phyloP scores from a whole-genome alignment of 768 basidiomycete genomes.

The Lepiota venenata region DNA sequence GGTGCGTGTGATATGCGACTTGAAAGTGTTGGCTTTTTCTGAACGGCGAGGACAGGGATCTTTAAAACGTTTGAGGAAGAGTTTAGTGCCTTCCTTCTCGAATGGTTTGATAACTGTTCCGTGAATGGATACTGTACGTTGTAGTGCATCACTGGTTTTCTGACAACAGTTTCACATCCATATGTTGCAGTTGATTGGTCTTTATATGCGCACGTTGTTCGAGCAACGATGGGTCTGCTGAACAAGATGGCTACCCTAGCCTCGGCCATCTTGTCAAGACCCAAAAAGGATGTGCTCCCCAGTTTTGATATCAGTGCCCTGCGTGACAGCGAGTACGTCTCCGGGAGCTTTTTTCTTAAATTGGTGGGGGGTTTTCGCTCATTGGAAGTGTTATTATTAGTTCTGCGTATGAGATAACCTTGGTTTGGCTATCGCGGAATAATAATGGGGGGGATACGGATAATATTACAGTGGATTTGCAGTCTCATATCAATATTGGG shows the following conservation, averaged over 20 bases:
- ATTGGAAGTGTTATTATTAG: constrained; percentile 22
- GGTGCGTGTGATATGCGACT: constrained; percentile 28
- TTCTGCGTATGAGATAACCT: constrained; percentile 35
- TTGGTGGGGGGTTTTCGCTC: not conserved
- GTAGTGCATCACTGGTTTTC: not conserved
- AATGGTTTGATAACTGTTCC: constrained; percentile 44
- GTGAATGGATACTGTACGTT: constrained; percentile 45
- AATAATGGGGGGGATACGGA: constrained; percentile 26
- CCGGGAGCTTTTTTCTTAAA: constrained; percentile 10
- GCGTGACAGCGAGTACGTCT: constrained; percentile 39
- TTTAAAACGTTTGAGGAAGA: constrained; percentile 39
- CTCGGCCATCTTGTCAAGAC: constrained; percentile 18
- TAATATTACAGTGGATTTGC: constrained; percentile 35
- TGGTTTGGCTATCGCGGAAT: constrained; percentile 36
- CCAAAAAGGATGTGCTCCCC: constrained; percentile 25
- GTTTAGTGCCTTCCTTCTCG: constrained; percentile 36
- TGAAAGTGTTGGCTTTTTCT: not conserved
- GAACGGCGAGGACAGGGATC: constrained; percentile 23
- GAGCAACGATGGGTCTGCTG: constrained; percentile 36
- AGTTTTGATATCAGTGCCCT: constrained; percentile 28
- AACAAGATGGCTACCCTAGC: constrained; percentile 29
- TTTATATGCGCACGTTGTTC: constrained; percentile 43
- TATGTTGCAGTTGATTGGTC: constrained; percentile 52
- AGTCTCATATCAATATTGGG: constrained; percentile 41
- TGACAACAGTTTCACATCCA: constrained; percentile 2